Base-by-base conservation (phyloP, 2,329 filamentous ascomycete genomes). In the Apiospora kogelbergensis region DNA sequence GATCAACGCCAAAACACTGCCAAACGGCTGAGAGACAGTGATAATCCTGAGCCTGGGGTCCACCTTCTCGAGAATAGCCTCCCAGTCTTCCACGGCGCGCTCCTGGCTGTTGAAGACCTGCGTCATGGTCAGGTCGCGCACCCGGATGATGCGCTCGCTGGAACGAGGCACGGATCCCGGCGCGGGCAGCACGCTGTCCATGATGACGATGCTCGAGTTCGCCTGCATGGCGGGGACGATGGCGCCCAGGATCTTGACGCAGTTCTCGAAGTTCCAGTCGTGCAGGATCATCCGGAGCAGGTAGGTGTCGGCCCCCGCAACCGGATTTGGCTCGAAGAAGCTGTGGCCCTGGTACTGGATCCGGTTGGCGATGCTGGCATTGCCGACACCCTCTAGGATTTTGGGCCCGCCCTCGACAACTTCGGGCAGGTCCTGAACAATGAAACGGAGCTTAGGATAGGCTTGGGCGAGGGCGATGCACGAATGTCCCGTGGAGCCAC, bases 31-130 rank as follows among this genome's bases (percentile, higher is more conserved):
- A 2, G 37, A 40, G 7, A 40, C 37, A 9, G 37, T 11, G 9
- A 11, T 40, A 11, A 40, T 40, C 37, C 13, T 11, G 20, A 70
- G 42, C 26, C 26, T 20, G 2, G 57, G 44, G 26, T 76, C 75
- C 2, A 73, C 75, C 40, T 67, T 67, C 30, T 48, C 71, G 15
- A 81, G 71, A 26, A 81, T 46, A 0, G 68, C 69, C 53, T 72
- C 74, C 77, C 78, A 81, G 20, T 80, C 78, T 0, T 71, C 73
- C 44, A 78, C 37, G 11, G 77, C 76, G n/a, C 80, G 71, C 69
- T 81, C 80, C 30, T 73, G 68, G 17, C 75, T 76, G 70, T 81
- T 81, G 53, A 80, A 79, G 6, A 70, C 71, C 71, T 80, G 76
- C 71, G 75, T 64, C 80, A 81, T 80, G 1, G 76, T 78, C 71